phyloP scores from a whole-genome alignment of 2,329 filamentous ascomycete species.

The Dactylellina sp. region DNA sequence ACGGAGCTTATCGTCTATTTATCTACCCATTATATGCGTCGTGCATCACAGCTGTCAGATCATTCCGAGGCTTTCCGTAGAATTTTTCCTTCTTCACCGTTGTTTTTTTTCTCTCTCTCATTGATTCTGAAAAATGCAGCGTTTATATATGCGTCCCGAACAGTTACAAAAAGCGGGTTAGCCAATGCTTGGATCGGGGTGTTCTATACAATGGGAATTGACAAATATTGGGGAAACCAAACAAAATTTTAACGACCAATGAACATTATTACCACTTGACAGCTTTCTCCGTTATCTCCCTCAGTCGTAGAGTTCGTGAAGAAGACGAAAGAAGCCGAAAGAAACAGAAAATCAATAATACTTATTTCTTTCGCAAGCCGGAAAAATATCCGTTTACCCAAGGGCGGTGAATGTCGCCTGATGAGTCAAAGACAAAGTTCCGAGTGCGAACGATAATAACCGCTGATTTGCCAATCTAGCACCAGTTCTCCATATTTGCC shows the following conservation, averaged over 20 bases:
- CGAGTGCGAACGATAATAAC: slow-evolving; percentile 1
- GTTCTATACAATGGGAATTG: neutral
- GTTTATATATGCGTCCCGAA: neutral
- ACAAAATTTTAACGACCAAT: neutral
- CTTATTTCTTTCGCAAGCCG: too few relatives aligned
- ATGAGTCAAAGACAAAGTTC: neutral
- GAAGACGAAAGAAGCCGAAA: too few relatives aligned
- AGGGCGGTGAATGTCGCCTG: neutral
- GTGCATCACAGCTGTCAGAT: neutral
- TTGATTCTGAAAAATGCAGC: neutral
- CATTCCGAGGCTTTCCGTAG: slow-evolving; percentile 7
- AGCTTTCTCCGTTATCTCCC: too few relatives aligned
- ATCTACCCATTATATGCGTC: neutral
- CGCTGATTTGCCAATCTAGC: neutral
- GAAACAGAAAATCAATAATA: too few relatives aligned
- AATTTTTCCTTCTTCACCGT: slow-evolving; percentile 7
- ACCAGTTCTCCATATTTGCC: neutral
- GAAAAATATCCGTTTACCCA: neutral
- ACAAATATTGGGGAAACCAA: neutral
- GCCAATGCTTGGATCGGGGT: neutral
- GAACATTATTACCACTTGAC: too few relatives aligned
- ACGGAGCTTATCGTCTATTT: neutral
- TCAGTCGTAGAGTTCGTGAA: too few relatives aligned
- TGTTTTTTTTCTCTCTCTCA: slow-evolving; percentile 4
- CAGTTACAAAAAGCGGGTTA: neutral